phyloP scores from a whole-genome alignment of 1,139 yeast species.

The Arxiozyma telluris region DNA sequence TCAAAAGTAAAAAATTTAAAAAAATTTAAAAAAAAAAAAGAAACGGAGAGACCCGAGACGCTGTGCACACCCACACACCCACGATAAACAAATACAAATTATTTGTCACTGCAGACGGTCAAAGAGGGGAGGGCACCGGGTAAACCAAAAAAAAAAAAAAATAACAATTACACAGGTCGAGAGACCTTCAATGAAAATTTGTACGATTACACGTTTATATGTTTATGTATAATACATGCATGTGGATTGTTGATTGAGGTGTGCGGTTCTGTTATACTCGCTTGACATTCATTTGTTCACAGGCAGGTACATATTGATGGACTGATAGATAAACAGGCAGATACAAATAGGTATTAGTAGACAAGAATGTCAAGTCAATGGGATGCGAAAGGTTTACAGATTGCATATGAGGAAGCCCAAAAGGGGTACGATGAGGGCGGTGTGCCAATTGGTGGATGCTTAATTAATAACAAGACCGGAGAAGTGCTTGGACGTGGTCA shows the following conservation, averaged over 20 bases:
- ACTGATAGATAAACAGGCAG: not conserved
- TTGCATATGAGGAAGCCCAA: conserved; percentile 66
- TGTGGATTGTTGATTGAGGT: not conserved
- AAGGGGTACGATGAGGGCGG: conserved; percentile 76
- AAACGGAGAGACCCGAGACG: too few species aligned
- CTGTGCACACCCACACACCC: not conserved
- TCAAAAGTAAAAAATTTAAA: too few species aligned
- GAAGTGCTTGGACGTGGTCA: conserved; percentile 78
- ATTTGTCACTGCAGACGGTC: too few species aligned
- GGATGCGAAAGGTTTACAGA: conserved; percentile 55
- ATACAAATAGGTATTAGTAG: not conserved
- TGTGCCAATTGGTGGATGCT: conserved; percentile 78
- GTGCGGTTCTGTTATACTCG: too few species aligned
- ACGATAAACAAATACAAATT: too few species aligned
- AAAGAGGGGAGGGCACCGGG: too few species aligned
- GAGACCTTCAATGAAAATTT: too few species aligned
- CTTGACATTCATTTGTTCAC: too few species aligned
- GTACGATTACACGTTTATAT: too few species aligned
- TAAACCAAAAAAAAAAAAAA: too few species aligned
- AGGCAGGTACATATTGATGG: not conserved
- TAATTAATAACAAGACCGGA: conserved; percentile 65
- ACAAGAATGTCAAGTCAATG: conserved; percentile 15
- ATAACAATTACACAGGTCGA: too few species aligned
- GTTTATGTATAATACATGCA: not conserved
- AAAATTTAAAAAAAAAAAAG: too few species aligned